Evolutionary conservation across 2,329 filamentous ascomycete genomes (phyloP).

Genomic region (Trichophyton mentagrophytes): DNA sequence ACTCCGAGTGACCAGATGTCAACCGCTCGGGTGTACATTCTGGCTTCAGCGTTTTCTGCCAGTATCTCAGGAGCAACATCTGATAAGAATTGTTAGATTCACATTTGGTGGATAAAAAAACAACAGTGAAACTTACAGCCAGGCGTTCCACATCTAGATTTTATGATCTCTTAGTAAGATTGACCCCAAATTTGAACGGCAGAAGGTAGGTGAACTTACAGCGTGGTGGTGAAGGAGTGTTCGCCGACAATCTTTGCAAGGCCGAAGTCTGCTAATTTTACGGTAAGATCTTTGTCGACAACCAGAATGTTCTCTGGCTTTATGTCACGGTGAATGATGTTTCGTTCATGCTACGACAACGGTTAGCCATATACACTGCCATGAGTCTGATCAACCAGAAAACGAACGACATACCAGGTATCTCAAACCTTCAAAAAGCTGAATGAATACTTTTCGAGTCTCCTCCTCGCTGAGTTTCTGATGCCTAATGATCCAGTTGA

Average conservation of each 20-base stretch:
- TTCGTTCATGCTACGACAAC: conserved; percentile 61
- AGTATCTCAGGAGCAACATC: conserved; percentile 93
- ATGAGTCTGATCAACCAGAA: neutral
- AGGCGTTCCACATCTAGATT: conserved; percentile 64
- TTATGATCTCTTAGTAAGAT: neutral
- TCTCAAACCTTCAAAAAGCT: conserved; percentile 87
- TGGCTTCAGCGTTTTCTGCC: conserved; percentile 56
- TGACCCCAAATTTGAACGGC: neutral
- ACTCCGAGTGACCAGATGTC: conserved; percentile 97
- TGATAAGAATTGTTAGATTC: conserved; percentile 15
- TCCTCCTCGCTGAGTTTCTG: conserved; percentile 76
- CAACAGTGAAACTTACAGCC: conserved; percentile 45
- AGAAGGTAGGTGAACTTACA: conserved; percentile 39
- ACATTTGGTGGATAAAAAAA: neutral
- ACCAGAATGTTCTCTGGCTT: conserved; percentile 94
- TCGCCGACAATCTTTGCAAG: conserved; percentile 97
- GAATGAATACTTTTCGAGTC: conserved; percentile 72
- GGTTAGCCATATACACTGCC: neutral
- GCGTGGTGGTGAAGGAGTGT: conserved; percentile 90
- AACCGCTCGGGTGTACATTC: conserved; percentile 87
- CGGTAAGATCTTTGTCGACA: conserved; percentile 66
- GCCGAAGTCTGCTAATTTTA: conserved; percentile 93
- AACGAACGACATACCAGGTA: conserved; percentile 57
- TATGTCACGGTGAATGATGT: conserved; percentile 94
- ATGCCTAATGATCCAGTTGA: conserved; percentile 88